Percentiles rank a stretch among this genome's conserved stretches.
Conservation (phyloP, 1,284 basidiomycete species). For the Golubevia sp. region DNA sequence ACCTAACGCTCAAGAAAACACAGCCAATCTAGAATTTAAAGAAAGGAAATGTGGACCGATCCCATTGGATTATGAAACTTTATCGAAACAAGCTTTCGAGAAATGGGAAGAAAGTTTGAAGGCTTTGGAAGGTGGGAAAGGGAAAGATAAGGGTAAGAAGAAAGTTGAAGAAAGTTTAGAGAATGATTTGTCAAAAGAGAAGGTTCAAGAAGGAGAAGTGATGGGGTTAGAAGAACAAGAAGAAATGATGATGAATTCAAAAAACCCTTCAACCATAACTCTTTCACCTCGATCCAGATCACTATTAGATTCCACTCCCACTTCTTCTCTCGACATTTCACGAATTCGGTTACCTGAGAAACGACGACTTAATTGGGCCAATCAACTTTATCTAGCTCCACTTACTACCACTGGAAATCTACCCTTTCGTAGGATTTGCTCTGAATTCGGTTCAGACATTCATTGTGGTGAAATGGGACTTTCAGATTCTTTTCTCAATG, state of each 20-base stretch:
- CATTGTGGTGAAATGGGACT: conserved; percentile 85
- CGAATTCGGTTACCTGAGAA: conserved; percentile 79
- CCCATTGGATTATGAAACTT: background rate
- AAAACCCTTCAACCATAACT: background rate
- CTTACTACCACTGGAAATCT: conserved; percentile 94
- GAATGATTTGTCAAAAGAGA: conserved; percentile 2
- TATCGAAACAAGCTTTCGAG: background rate
- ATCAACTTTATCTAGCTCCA: conserved; percentile 89
- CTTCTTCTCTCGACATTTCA: conserved; percentile 61
- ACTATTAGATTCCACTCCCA: background rate
- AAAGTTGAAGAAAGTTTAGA: background rate
- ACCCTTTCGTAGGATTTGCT: conserved; percentile 89
- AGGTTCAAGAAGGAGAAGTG: conserved; percentile 5
- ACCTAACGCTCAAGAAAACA: too few species aligned
- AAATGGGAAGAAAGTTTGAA: conserved; percentile 12
- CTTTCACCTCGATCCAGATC: background rate
- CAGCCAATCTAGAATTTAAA: too few species aligned
- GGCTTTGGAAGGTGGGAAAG: conserved; percentile 12
- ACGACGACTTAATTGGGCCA: conserved; percentile 81
- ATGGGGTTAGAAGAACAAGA: conserved; percentile 1
- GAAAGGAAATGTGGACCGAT: background rate
- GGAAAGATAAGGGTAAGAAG: background rate
- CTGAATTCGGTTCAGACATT: conserved; percentile 86
- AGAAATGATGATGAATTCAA: background rate
- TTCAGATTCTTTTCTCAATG: conserved; percentile 42